A percentile compares a stretch with the other conserved stretches of the same genome.
Conservation (phyloP, 495 filamentous ascomycete genomes). For the Pyronema domesticum region DNA sequence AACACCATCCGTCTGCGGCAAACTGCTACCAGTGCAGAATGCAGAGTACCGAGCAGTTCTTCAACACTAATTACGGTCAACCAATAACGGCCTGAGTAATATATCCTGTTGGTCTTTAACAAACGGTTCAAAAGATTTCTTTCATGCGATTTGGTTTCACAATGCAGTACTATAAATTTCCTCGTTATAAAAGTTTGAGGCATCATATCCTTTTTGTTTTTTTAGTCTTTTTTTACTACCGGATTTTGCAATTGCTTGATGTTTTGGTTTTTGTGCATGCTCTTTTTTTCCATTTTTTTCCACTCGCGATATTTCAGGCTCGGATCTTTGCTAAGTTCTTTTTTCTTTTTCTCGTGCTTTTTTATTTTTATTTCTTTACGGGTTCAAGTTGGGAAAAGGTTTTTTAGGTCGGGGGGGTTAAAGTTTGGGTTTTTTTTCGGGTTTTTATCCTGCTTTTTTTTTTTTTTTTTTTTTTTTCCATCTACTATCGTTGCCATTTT, state of each 20-base stretch:
- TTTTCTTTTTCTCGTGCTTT: slow-evolving; percentile 19
- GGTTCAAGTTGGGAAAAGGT: slow-evolving; percentile 6
- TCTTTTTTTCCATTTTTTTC: slow-evolving; percentile 16
- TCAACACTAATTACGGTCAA: slow-evolving; percentile 37
- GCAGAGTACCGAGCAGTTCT: slow-evolving; percentile 47
- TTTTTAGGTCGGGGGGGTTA: slow-evolving; percentile 2
- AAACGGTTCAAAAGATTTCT: slow-evolving; percentile 9
- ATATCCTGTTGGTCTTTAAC: slow-evolving; percentile 1
- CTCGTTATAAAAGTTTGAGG: slow-evolving; percentile 21
- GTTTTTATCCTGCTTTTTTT: slow-evolving; percentile 12
- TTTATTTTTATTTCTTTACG: slow-evolving; percentile 17
- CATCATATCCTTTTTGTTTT: slow-evolving; percentile 21
- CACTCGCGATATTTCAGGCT: background rate
- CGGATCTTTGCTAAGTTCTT: slow-evolving; percentile 4
- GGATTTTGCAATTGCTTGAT: slow-evolving; percentile 5
- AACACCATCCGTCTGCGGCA: slow-evolving; percentile 44
- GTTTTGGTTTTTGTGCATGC: slow-evolving; percentile 12
- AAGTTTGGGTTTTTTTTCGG: slow-evolving; percentile 4
- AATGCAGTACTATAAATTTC: slow-evolving; percentile 5
- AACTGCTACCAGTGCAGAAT: slow-evolving; percentile 49
- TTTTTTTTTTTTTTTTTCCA: slow-evolving; percentile 18
- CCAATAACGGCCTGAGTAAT: slow-evolving; percentile 40
- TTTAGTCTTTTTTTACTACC: slow-evolving; percentile 22
- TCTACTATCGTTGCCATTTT: background rate
- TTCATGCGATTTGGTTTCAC: no score